Percentiles rank a stretch among this genome's conserved stretches.
These are phyloP conservation scores for Beauveria australis DNA, from an alignment of 2,329 filamentous ascomycete genomes.

Conservation along the genomic window DNA sequence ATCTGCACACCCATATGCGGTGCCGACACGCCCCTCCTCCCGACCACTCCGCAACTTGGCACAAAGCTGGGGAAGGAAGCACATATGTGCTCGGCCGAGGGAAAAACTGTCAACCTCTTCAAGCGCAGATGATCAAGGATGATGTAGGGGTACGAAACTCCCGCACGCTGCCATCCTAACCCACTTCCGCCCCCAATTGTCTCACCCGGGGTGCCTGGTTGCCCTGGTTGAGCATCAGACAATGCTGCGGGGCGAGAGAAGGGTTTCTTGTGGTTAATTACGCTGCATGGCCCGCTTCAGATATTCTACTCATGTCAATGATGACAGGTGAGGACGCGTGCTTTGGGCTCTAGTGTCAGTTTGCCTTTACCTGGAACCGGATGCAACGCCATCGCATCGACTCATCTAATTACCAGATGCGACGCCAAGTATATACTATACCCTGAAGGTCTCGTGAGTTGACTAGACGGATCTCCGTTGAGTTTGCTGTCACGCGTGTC, in stretches of 20 bases:
- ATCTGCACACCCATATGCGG: too few species aligned
- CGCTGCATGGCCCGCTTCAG: not conserved
- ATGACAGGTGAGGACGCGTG: not conserved
- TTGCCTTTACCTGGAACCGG: not conserved
- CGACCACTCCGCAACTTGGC: not conserved
- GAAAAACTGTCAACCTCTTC: too few species aligned
- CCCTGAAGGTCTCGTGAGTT: not conserved
- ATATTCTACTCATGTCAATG: not conserved
- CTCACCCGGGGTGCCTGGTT: too few species aligned
- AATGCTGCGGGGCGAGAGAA: not conserved
- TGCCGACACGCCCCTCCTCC: too few species aligned
- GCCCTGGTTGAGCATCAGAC: not conserved
- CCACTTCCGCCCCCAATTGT: not conserved
- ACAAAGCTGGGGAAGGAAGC: not conserved
- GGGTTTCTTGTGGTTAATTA: not conserved
- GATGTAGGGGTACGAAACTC: not conserved
- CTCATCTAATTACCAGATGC: not conserved
- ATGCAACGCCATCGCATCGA: not conserved
- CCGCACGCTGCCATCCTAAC: too few species aligned
- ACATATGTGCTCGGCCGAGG: not conserved
- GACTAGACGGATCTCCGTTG: not conserved
- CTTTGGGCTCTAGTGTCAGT: not conserved
- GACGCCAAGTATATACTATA: not conserved
- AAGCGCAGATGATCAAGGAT: too few species aligned
- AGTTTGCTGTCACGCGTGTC: not conserved